Conservation (phyloP, 2,329 filamentous ascomycete genomes). For the Xylariaceae sp. region DNA sequence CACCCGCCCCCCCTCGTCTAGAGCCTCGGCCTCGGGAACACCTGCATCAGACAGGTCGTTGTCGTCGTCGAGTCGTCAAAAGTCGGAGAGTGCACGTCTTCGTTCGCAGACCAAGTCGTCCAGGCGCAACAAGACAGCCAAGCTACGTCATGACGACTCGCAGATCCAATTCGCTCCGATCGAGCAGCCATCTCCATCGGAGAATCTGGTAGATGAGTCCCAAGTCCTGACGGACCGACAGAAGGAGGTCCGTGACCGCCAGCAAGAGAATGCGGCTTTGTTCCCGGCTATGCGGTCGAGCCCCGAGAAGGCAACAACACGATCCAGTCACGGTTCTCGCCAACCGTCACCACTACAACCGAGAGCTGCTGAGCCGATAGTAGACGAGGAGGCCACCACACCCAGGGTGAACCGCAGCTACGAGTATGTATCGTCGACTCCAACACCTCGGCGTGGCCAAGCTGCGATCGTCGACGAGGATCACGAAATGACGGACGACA, state of each 20-base stretch:
- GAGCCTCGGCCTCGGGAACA: conserved; percentile 32
- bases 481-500: conserved; percentile 47
- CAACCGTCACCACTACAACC: conserved; percentile 2
- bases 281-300: conserved; percentile 67
- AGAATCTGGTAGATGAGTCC: conserved; percentile 53
- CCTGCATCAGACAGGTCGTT: conserved; percentile 32
- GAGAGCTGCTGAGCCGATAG: conserved; percentile 1
- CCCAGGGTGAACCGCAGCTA: conserved; percentile 44
- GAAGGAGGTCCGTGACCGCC: conserved; percentile 71
- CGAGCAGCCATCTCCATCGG: conserved; percentile 52
- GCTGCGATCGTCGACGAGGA: conserved; percentile 45
- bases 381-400: conserved; percentile 36
- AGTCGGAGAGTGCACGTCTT: conserved; percentile 24
- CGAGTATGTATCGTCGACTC: conserved; percentile 57
- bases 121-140: conserved; percentile 45
- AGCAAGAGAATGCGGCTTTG: conserved; percentile 63
- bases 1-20: conserved; percentile 22
- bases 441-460: conserved; percentile 58
- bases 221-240: conserved; percentile 78
- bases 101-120: conserved; percentile 27
- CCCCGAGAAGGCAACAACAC: conserved; percentile 22
- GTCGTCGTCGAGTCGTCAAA: conserved; percentile 28
- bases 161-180: conserved; percentile 76
- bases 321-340: conserved; percentile 4
- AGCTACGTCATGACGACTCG: conserved; percentile 74